Evolutionary conservation across 2,329 filamentous ascomycete species (phyloP).

Genomic region (Colletotrichum phormii): DNA sequence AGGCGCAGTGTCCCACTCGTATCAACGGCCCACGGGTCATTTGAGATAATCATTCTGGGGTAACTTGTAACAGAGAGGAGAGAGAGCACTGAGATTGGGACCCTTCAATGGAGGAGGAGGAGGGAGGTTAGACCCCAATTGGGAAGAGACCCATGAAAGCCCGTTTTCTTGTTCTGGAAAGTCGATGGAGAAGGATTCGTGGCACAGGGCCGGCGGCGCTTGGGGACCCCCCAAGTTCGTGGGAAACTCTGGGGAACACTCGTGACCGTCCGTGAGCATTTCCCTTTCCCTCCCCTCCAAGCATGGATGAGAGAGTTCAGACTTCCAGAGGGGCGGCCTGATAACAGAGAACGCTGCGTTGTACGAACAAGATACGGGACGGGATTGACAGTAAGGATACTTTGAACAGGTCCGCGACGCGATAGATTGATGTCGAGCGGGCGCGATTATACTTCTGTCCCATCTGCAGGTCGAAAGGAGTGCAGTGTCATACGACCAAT

Average conservation of each 20-base stretch:
- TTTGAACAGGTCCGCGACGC: conserved; percentile 13
- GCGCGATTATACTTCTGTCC: conserved; percentile 15
- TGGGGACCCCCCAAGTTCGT: conserved; percentile 1
- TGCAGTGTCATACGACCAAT: conserved; percentile 34
- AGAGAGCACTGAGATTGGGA: neutral
- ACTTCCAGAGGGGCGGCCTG: neutral
- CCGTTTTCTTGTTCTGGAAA: conserved; percentile 12
- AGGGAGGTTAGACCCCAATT: neutral
- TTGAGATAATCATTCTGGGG: conserved; percentile 7
- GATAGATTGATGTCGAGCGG: conserved; percentile 4
- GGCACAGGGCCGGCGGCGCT: neutral
- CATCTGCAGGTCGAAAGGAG: conserved; percentile 38
- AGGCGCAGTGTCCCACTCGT: neutral
- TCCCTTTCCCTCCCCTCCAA: neutral
- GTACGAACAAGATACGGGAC: neutral
- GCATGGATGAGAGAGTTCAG: neutral
- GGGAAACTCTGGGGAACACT: conserved; percentile 3
- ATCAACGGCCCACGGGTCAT: conserved; percentile 3
- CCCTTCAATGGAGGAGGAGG: neutral
- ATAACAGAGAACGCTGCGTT: neutral
- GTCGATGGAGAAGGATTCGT: conserved; percentile 1
- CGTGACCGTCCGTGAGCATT: neutral
- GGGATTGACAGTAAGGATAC: conserved; percentile 30
- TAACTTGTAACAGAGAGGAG: neutral
- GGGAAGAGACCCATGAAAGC: conserved; percentile 1